Evolutionary conservation across 495 filamentous ascomycete genomes (phyloP).

Genomic region (Aspergillus wentii): DNA sequence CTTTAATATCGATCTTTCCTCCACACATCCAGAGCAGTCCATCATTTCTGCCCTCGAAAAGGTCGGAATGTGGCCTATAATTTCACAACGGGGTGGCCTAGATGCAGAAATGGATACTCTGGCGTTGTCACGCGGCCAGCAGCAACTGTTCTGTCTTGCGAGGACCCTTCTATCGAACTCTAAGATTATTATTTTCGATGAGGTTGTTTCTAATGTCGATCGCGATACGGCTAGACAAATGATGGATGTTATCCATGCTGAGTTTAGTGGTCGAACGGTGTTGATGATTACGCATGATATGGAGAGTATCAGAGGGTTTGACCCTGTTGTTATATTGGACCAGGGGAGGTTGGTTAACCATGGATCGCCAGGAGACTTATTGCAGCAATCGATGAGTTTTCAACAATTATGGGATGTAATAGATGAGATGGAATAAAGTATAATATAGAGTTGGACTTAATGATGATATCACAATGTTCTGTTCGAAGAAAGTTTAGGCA

Average conservation of each 20-base stretch:
- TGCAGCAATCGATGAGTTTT: too few species aligned
- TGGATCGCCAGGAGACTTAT: too few species aligned
- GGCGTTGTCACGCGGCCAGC: neutral
- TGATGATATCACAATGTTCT: too few species aligned
- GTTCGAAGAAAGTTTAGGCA: too few species aligned
- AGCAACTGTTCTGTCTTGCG: neutral
- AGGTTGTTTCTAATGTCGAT: neutral
- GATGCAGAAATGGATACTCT: neutral
- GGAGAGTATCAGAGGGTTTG: neutral
- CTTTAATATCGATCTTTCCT: conserved; percentile 24
- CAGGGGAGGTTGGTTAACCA: neutral
- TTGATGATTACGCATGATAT: neutral
- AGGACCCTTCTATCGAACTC: neutral
- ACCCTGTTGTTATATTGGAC: neutral
- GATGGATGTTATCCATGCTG: neutral
- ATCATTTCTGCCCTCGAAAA: neutral
- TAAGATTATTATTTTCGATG: neutral
- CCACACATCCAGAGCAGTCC: neutral
- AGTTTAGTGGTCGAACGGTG: neutral
- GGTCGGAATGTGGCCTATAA: neutral
- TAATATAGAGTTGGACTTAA: too few species aligned
- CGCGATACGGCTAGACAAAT: neutral
- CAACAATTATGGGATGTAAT: too few species aligned
- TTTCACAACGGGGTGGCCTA: neutral
- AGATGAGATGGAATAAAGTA: too few species aligned